Evolutionary conservation across 495 filamentous ascomycete genomes (phyloP).

Genomic region (Hypoxylon fuscum): DNA sequence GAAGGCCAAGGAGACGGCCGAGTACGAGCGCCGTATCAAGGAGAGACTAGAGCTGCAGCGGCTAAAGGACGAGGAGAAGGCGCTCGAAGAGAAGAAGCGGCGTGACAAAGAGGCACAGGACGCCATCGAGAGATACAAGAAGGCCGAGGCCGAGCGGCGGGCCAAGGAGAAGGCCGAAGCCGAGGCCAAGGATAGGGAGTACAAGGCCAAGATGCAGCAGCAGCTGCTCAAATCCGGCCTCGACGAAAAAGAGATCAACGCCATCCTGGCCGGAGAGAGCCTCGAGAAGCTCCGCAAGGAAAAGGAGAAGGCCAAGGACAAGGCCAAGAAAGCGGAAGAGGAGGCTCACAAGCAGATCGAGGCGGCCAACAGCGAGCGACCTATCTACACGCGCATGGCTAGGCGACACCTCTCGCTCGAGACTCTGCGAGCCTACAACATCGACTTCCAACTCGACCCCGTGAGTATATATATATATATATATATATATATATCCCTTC

Average conservation of each 20-base stretch:
- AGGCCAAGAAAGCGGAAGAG: constrained; percentile 30
- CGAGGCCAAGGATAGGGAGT: constrained; percentile 59
- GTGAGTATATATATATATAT: constrained; percentile 53
- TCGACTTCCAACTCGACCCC: constrained; percentile 62
- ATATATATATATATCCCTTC: no score
- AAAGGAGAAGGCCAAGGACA: constrained; percentile 42
- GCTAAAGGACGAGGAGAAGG: constrained; percentile 62
- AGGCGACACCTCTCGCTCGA: constrained; percentile 65
- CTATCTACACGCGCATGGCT: constrained; percentile 67
- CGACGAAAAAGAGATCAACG: constrained; percentile 61
- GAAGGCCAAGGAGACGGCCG: constrained; percentile 53
- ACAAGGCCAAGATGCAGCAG: constrained; percentile 59
- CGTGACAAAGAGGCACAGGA: constrained; percentile 66
- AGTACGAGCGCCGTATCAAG: constrained; percentile 61
- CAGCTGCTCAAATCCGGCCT: constrained; percentile 60
- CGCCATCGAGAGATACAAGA: constrained; percentile 64
- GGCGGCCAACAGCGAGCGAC: constrained; percentile 39
- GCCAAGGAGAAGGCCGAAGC: constrained; percentile 56
- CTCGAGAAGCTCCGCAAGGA: constrained; percentile 57
- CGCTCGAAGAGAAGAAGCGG: constrained; percentile 58
- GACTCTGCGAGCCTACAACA: constrained; percentile 58
- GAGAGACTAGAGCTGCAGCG: constrained; percentile 64
- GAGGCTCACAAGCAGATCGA: constrained; percentile 27
- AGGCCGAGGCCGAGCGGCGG: constrained; percentile 60
- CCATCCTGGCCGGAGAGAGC: constrained; percentile 62